Conservation (phyloP, 78 protist species). For the Capsaspora owczarzaki region DNA sequence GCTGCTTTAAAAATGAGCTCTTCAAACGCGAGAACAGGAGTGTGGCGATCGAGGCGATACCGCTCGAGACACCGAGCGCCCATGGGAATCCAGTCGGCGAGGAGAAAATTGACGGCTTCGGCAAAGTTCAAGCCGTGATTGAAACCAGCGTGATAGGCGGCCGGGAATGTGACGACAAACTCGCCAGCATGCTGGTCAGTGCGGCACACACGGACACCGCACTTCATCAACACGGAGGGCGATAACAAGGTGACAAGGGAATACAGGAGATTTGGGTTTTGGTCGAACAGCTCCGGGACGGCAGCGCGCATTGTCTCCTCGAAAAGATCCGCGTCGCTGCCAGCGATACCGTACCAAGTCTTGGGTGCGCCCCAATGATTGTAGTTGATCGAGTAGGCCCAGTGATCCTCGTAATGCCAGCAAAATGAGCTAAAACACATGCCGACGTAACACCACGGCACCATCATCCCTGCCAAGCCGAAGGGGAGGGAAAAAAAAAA, state of each 20-base stretch:
- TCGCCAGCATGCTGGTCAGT: slow-evolving; percentile 74
- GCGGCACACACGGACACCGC: slow-evolving; percentile 39
- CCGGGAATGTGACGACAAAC: slow-evolving; percentile 80
- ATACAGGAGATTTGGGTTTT: slow-evolving; percentile 53
- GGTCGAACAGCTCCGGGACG: slow-evolving; percentile 51
- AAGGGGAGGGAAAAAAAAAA: not conserved
- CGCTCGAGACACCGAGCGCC: slow-evolving; percentile 32
- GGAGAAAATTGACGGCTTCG: slow-evolving; percentile 84
- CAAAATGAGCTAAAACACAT: slow-evolving; percentile 81
- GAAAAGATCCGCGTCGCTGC: slow-evolving; percentile 7
- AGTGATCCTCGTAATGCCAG: slow-evolving; percentile 87
- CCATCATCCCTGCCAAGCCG: slow-evolving; percentile 6
- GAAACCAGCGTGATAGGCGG: slow-evolving; percentile 85
- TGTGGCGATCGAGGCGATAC: not conserved
- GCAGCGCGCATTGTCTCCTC: slow-evolving; percentile 31
- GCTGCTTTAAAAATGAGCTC: not conserved
- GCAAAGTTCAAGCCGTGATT: slow-evolving; percentile 72
- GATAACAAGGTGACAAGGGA: slow-evolving; percentile 51
- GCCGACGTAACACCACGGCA: slow-evolving; percentile 78
- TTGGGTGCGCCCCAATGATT: slow-evolving; percentile 72
- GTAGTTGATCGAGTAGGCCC: slow-evolving; percentile 68
- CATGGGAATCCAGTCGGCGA: slow-evolving; percentile 61
- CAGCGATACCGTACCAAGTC: slow-evolving; percentile 65
- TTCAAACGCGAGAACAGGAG: not conserved
- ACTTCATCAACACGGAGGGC: slow-evolving; percentile 33